Percentiles rank a stretch among this genome's conserved stretches.
phyloP scores from a whole-genome alignment of 2,329 filamentous ascomycete species.

The Trichoderma koningiopsis region DNA sequence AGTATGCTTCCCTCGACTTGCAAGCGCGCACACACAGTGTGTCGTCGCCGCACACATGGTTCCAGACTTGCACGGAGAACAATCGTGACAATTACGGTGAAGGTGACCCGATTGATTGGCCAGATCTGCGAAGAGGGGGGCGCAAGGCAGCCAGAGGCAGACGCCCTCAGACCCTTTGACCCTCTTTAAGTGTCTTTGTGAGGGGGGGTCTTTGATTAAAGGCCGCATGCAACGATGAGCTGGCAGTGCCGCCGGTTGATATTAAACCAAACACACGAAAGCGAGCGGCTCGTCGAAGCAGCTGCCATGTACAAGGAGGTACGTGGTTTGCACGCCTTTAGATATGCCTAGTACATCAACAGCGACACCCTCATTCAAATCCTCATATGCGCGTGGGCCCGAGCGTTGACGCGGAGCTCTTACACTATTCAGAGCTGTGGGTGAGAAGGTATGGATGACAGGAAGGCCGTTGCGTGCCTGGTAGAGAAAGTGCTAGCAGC shows the following conservation, averaged over 20 bases:
- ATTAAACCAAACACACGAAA: conserved; percentile 29
- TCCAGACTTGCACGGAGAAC: conserved; percentile 23
- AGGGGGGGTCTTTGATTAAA: conserved; percentile 38
- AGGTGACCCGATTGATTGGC: conserved; percentile 25
- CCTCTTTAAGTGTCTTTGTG: conserved; percentile 17
- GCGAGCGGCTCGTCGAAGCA: conserved; percentile 19
- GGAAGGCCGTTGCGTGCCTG: conserved; percentile 11
- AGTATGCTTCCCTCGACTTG: conserved; percentile 14
- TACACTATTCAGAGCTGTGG: conserved; percentile 1
- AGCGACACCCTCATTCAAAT: conserved; percentile 18
- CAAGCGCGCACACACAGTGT: conserved; percentile 18
- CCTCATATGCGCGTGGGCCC: conserved; percentile 11
- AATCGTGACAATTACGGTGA: conserved; percentile 26
- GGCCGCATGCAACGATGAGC: conserved; percentile 74
- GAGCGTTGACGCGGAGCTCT: conserved; percentile 13
- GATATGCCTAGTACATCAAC: background rate
- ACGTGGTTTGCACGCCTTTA: conserved; percentile 14
- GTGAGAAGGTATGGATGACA: conserved; percentile 10
- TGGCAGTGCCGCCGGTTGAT: conserved; percentile 65
- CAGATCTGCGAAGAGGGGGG: conserved; percentile 19
- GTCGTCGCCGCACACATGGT: conserved; percentile 19
- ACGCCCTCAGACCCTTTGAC: conserved; percentile 25
- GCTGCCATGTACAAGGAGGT: conserved; percentile 7
- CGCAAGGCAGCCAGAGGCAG: conserved; percentile 24
- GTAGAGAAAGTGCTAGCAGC: conserved; percentile 21